Conservation (phyloP, 2,329 filamentous ascomycete species). For the Fusarium nelsonii region DNA sequence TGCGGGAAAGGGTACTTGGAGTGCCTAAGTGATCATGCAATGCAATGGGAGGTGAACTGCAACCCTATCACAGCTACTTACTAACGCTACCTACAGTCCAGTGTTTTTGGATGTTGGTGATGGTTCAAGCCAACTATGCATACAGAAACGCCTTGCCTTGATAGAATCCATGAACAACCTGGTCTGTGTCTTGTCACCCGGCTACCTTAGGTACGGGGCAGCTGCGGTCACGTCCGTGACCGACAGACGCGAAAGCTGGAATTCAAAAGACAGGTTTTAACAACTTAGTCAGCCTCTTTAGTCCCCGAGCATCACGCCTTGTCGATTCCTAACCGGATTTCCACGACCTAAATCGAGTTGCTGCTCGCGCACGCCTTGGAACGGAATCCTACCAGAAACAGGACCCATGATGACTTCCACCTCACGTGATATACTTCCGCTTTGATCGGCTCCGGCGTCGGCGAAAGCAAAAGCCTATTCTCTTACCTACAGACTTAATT, state of each 20-base stretch:
- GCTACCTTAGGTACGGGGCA: not conserved
- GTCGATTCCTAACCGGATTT: conserved; percentile 21
- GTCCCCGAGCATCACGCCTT: conserved; percentile 3
- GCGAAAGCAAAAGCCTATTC: not conserved
- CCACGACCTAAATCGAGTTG: conserved; percentile 10
- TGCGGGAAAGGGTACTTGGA: conserved; percentile 12
- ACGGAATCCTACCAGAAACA: conserved; percentile 4
- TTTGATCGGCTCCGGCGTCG: not conserved
- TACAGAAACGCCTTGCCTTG: not conserved
- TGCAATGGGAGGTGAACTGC: conserved; percentile 16
- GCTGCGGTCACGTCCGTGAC: conserved; percentile 25
- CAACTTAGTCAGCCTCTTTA: conserved; percentile 15
- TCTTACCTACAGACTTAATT: not conserved
- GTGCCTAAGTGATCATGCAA: not conserved
- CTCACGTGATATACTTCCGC: conserved; percentile 14
- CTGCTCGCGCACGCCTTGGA: conserved; percentile 3
- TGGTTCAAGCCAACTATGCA: conserved; percentile 3
- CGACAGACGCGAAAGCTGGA: conserved; percentile 21
- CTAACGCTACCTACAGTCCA: too few relatives aligned
- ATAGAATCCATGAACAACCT: not conserved
- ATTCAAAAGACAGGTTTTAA: conserved; percentile 12
- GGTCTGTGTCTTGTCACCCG: conserved; percentile 11
- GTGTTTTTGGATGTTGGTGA: not conserved
- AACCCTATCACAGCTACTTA: conserved; percentile 16
- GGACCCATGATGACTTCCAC: not conserved